Evolutionary conservation across 1,284 basidiomycete species (phyloP), one percentile per base, ranked within the genome.

Genomic region (Puccinia coronata): DNA sequence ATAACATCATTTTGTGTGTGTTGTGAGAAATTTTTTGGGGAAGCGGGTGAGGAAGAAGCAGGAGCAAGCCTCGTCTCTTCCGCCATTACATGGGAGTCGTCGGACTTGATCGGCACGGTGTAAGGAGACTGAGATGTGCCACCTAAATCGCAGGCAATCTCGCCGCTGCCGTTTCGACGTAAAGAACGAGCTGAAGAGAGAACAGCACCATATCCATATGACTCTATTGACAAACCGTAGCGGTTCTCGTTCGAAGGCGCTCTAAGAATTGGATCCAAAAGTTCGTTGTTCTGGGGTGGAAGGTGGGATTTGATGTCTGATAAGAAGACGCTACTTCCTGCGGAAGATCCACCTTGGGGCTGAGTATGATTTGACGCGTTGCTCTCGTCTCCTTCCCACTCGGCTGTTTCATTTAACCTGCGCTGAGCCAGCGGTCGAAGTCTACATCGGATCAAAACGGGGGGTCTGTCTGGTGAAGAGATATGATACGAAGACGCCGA

Each of bases 381-480:
- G 20, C 25, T 41, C 36, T 47, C 18, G 11, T 41, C 63, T 43
- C 14, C 8, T 23, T 67, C 36, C 20, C 39, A 31, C 2, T 67
- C 63, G 11, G n/a, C 23, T 0, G 63, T 47, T 67, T 43, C 11
- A 25, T 67, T 36, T 9, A 67, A 41, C 14, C 25, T 18, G 41
- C 63, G 63, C 63, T 67, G 34, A 36, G 63, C 36, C 39, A 71
- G 28, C 8, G 69, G 69, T 28, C 69, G 43, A 20, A 71, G 69
- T 18, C 31, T 71, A 28, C 69, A 71, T 25, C 69, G 69, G 28
- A 71, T 31, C 49, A 71, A 49, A 1, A 53, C 4, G 31, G 69
- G 69, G 3, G 47, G 28, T 31, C 69, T 71, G 9, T 53, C n/a
- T 31, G 49, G 69, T 8, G 69, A 1, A 71, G 49, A 47, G 43